Evolutionary conservation across 2,329 filamentous ascomycete genomes (phyloP), one percentile per base, ranked within the genome.

Genomic region (Beauveria scarabaeidicola): DNA sequence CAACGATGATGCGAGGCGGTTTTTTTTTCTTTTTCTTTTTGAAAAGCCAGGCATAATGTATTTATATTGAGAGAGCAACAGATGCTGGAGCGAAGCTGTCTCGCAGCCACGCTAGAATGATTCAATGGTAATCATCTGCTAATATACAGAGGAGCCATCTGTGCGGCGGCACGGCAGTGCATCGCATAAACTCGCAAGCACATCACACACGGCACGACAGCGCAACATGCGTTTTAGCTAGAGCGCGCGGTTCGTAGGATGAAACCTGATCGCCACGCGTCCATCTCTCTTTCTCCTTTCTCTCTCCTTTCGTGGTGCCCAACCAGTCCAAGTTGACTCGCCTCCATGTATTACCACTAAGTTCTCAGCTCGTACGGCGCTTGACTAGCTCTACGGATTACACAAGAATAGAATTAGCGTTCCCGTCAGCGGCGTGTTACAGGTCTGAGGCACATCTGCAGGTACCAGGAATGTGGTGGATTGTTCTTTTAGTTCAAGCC

Each of bases 341-440:
- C 40, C 11, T 15, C 23, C 23, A 17, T 48, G 25, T 7, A 9
- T 13, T 10, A 8, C 29, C 5, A 38, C 17, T 4, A 32, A 32
- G 29, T 32, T 32, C 5, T 13, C 29, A 32, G 10, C 29, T 32
- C 11, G 11, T 11, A 5, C 29, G 43, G 41, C 41, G 41, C 43
- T 47, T 47, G 41, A 46, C 41, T 43, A 56, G 38, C 41, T 38
- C 41, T 38, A 36, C n/a, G n/a, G n/a, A n/a, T n/a, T n/a, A n/a
- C 29, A 13, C 29, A 32, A 32, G 13, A 32, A 32, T 32, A 32
- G 29, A 29, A 36, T 19, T 19, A 55, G 52, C 52, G 52, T 55
- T 47, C 27, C 52, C 52, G 52, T 55, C 52, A 55, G 52, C n/a
- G 50, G 38, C 51, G 38, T 44, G 52, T 53, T 53, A 43, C 51